Percentiles rank a stretch among this genome's conserved stretches.
These are phyloP conservation scores for Torulaspora microellipsoides DNA, from an alignment of 805 yeast genomes.

Conservation along the genomic window DNA sequence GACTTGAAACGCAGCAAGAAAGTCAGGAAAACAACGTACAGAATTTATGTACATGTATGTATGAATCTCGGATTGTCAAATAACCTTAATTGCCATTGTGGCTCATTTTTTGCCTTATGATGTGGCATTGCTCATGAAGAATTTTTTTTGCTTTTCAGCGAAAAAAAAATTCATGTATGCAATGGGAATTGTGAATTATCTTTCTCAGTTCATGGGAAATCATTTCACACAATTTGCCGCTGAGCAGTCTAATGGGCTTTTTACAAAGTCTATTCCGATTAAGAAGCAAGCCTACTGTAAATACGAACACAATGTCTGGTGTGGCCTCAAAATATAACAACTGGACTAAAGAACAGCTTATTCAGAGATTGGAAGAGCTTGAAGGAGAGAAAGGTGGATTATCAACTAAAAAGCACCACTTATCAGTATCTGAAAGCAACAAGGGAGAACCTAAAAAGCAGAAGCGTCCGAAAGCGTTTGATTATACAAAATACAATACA, in stretches of 20 bases:
- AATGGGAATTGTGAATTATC: too few relatives aligned
- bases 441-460: conserved; percentile 15
- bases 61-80: too few relatives aligned
- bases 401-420: not conserved
- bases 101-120: too few relatives aligned
- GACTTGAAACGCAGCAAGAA: too few relatives aligned
- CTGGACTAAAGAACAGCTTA: conserved; percentile 66
- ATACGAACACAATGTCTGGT: not conserved
- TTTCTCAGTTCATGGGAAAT: not conserved
- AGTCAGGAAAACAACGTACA: too few relatives aligned
- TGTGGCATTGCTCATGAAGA: too few relatives aligned
- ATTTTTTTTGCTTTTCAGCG: too few relatives aligned
- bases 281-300: not conserved
- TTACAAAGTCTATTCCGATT: conserved; percentile 4
- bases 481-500: conserved; percentile 56
- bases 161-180: too few relatives aligned
- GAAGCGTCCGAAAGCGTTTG: conserved; percentile 47
- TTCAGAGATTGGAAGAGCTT: conserved; percentile 50
- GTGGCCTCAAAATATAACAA: conserved; percentile 40
- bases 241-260: conserved; percentile 4
- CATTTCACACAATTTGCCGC: not conserved
- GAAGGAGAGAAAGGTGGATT: conserved; percentile 36
- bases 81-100: too few relatives aligned
- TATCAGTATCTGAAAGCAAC: conserved; percentile 2
- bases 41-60: too few relatives aligned